Conservation (phyloP, 2,329 filamentous ascomycete species). For the Rhynchosporium agropyri region DNA sequence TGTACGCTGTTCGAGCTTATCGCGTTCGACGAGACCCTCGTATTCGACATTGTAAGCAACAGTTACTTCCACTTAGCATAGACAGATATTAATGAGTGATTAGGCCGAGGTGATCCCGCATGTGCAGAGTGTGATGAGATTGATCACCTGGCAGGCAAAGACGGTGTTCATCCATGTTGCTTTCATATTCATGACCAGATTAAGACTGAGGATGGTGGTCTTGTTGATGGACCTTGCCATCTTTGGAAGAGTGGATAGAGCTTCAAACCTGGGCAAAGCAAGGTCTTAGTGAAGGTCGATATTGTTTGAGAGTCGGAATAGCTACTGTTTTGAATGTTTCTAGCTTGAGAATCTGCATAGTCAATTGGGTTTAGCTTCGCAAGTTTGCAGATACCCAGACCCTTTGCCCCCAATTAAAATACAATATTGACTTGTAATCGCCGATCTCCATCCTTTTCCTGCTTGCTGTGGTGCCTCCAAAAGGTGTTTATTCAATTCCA, state of each 20-base stretch:
- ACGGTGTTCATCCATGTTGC: slow-evolving; percentile 15
- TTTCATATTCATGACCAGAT: slow-evolving; percentile 16
- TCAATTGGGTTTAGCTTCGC: too few species aligned
- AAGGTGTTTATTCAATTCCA: too few species aligned
- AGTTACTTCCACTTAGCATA: background rate
- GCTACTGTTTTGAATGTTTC: background rate
- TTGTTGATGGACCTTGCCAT: slow-evolving; percentile 7
- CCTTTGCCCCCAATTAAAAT: too few species aligned
- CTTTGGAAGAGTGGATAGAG: slow-evolving; percentile 2
- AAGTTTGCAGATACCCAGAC: too few species aligned
- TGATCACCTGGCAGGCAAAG: background rate
- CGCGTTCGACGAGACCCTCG: slow-evolving; percentile 29
- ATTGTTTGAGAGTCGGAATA: background rate
- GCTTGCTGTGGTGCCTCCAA: too few species aligned
- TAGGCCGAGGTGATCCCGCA: background rate
- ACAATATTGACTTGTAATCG: too few species aligned
- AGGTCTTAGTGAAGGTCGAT: too few species aligned
- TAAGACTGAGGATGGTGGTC: background rate
- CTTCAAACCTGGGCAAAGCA: too few species aligned
- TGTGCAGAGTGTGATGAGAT: slow-evolving; percentile 11
- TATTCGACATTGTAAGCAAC: slow-evolving; percentile 24
- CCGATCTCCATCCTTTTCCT: too few species aligned
- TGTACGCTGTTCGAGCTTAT: slow-evolving; percentile 20
- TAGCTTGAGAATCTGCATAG: background rate
- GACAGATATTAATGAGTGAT: background rate